Evolutionary conservation across 2,329 filamentous ascomycete genomes (phyloP).

Genomic region (Lasiodiplodia sp.): DNA sequence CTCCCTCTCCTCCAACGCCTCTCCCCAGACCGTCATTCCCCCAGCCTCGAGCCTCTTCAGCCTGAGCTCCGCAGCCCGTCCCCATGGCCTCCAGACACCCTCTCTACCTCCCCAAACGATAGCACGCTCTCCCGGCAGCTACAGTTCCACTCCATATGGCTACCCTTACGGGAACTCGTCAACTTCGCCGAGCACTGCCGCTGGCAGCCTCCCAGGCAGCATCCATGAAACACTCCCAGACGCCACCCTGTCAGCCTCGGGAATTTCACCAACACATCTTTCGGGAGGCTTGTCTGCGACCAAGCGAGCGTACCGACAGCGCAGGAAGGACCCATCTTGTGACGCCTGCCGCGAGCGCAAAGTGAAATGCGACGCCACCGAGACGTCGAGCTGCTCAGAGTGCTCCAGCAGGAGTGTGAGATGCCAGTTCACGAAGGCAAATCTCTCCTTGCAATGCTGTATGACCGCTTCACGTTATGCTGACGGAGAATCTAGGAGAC

Average conservation of each 20-base stretch:
- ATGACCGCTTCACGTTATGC: not conserved
- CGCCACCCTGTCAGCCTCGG: slow-evolving; percentile 45
- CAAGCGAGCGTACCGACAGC: slow-evolving; percentile 92
- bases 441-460: not conserved
- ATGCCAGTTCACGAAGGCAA: slow-evolving; percentile 90
- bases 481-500: slow-evolving; percentile 66
- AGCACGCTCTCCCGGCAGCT: slow-evolving; percentile 43
- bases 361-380: slow-evolving; percentile 91
- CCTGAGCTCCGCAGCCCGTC: slow-evolving; percentile 36
- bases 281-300: slow-evolving; percentile 70
- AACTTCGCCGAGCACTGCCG: slow-evolving; percentile 45
- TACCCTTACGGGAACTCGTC: slow-evolving; percentile 40
- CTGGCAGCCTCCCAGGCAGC: slow-evolving; percentile 42
- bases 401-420: slow-evolving; percentile 96
- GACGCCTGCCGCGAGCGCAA: slow-evolving; percentile 91
- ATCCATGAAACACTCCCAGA: slow-evolving; percentile 37
- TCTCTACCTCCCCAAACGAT: slow-evolving; percentile 37
- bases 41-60: slow-evolving; percentile 44
- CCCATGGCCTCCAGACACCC: slow-evolving; percentile 40
- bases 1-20: slow-evolving; percentile 42
- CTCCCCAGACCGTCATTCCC: slow-evolving; percentile 43
- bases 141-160: slow-evolving; percentile 41
- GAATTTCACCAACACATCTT: slow-evolving; percentile 50
- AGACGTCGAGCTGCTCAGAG: slow-evolving; percentile 94
- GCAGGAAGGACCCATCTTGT: slow-evolving; percentile 95